Base-by-base conservation (phyloP, 176 grass and related monocot species). In the Triticum urartu region DNA sequence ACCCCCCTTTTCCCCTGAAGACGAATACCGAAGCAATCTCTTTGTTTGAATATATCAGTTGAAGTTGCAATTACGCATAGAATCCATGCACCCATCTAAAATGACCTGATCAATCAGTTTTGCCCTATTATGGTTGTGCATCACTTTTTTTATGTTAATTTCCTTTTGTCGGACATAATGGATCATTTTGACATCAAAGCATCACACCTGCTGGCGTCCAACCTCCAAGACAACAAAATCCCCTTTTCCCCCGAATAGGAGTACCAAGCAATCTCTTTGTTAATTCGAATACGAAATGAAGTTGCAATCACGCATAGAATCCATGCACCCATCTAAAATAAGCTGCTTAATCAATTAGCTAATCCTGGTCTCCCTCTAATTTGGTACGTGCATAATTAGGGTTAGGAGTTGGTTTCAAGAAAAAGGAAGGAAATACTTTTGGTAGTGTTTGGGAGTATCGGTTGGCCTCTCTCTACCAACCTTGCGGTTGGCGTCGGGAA, bases 391-490 rank as follows among this genome's bases (percentile, higher is more conserved):
- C 85, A 91, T 85, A 91, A 85, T 88, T 88, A 91, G 70, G 78
- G 81, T 88, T 88, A 88, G 70, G 82, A 88, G 90, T 85, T 85
- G 64, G 78, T 85, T 81, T 77, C 81, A 85, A 91, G 82, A 78
- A 77, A 81, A 85, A 91, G 82, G 72, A 85, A 77, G 61, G 42
- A 77, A 91, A 91, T 85, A 85, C 64, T 85, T 72, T 85, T 81
- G 81, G 77, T 81, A 59, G 86, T 42, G 86, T 82, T 72, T 36
- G 71, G 30, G 69, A 54, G 77, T 48, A 81, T 84, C 47, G 76
- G 89, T 84, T 87, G 82, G 82, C 50, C 50, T 54, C 82, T 82
- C 82, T 82, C 90, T 91, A 91, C 90, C 90, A 72, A 88, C 86
- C 86, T 85, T 91, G 90, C 82, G 64, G 90, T 91, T 88, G 90